Percentiles rank a stretch among this genome's conserved stretches.
Evolutionary conservation across 139 green algal genomes (phyloP).

Genomic region (Coelastrella sp.): DNA sequence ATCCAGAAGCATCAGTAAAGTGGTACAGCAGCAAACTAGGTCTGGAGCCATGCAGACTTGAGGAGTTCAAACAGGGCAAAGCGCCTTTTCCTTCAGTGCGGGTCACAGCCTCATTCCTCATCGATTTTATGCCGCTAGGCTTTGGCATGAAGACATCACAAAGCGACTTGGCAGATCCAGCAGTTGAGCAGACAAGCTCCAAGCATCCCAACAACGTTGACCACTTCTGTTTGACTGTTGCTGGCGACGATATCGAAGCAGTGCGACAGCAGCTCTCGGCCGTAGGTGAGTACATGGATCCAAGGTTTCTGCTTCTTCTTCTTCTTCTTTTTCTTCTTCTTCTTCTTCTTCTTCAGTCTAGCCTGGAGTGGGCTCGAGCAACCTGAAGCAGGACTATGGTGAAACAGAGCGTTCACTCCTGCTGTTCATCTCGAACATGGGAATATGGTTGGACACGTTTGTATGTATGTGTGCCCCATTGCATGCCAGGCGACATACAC

Average conservation of each 20-base stretch:
- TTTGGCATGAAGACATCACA: not conserved
- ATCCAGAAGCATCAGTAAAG: conserved; percentile 14
- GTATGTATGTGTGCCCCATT: too few relatives aligned
- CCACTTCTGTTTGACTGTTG: conserved; percentile 30
- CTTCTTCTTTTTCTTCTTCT: too few relatives aligned
- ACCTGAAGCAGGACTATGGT: too few relatives aligned
- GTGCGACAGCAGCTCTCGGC: conserved; percentile 21
- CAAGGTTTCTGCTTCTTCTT: too few relatives aligned
- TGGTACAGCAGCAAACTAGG: conserved; percentile 31
- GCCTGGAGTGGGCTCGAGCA: too few relatives aligned
- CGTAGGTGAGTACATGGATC: not conserved
- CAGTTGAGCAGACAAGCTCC: not conserved
- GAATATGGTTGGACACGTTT: too few relatives aligned
- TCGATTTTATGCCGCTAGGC: conserved; percentile 43
- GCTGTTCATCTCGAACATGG: too few relatives aligned
- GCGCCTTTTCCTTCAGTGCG: conserved; percentile 23
- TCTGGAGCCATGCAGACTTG: conserved; percentile 8
- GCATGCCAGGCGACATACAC: too few relatives aligned
- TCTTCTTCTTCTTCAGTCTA: too few relatives aligned
- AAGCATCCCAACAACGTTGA: conserved; percentile 2
- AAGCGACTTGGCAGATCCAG: not conserved
- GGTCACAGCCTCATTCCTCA: conserved; percentile 19
- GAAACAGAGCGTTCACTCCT: too few relatives aligned
- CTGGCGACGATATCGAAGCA: not conserved
- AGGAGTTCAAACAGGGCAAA: conserved; percentile 20